Evolutionary conservation across 2,329 filamentous ascomycete genomes (phyloP).

Genomic region (Pseudopithomyces maydicus): DNA sequence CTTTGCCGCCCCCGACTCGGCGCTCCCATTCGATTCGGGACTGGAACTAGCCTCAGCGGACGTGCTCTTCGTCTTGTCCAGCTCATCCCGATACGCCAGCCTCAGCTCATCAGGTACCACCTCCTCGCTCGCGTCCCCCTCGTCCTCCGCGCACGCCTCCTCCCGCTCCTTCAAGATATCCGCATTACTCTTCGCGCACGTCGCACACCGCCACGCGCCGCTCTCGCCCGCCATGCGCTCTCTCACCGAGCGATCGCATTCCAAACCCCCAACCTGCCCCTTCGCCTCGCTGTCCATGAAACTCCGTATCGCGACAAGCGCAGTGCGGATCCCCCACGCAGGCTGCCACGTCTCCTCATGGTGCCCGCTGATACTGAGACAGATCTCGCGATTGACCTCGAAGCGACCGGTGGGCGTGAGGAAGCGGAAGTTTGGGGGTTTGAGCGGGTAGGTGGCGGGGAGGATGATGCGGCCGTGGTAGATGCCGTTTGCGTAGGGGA

Average conservation of each 20-base stretch:
- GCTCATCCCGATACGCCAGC: conserved; percentile 75
- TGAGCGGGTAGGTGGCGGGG: conserved; percentile 85
- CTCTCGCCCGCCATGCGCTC: conserved; percentile 72
- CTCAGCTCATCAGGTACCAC: conserved; percentile 60
- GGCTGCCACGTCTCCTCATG: conserved; percentile 99
- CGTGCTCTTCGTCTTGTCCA: conserved; percentile 51
- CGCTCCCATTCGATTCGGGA: conserved; percentile 17
- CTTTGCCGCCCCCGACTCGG: neutral
- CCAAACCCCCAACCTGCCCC: conserved; percentile 89
- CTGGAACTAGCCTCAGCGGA: no score
- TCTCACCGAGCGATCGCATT: conserved; percentile 69
- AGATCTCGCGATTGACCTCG: conserved; percentile 96
- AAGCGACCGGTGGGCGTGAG: conserved; percentile 89
- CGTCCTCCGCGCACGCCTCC: conserved; percentile 56
- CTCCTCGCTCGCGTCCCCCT: conserved; percentile 49
- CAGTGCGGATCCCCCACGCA: conserved; percentile 93
- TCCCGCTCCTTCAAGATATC: conserved; percentile 76
- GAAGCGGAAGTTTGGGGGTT: conserved; percentile 95
- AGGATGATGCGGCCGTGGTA: conserved; percentile 97
- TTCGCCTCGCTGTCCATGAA: conserved; percentile 93
- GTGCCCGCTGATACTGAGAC: conserved; percentile 88
- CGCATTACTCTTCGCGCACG: conserved; percentile 72
- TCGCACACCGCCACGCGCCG: conserved; percentile 67
- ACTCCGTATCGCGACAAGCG: conserved; percentile 75
- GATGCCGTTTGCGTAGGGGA: conserved; percentile 78